Conservation (phyloP, 768 basidiomycete species). For the Trametes gibbosa region DNA sequence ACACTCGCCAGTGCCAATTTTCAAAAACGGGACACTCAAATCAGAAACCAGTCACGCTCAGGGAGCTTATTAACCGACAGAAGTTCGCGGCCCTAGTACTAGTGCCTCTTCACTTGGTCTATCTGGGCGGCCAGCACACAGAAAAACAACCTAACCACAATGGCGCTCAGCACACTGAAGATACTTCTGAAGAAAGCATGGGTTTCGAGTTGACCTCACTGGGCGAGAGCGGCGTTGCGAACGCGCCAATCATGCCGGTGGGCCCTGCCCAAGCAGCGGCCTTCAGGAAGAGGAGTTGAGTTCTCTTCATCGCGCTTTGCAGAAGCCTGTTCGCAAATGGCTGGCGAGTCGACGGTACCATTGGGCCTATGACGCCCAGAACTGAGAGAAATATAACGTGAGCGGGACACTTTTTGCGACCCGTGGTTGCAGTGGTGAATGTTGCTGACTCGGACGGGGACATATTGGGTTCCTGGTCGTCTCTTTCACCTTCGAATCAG, state of each 20-base stretch:
- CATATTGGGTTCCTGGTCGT: constrained; percentile 52
- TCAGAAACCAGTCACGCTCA: no score
- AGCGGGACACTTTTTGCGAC: neutral
- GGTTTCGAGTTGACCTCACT: no score
- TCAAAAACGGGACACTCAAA: no score
- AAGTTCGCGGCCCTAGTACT: no score
- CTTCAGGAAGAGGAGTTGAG: constrained; percentile 12
- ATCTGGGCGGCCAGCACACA: neutral
- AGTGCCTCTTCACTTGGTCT: neutral
- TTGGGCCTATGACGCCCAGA: constrained; percentile 70
- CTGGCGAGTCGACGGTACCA: constrained; percentile 76
- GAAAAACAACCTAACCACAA: no score
- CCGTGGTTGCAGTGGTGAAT: neutral
- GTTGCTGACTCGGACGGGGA: neutral
- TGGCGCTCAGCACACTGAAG: no score
- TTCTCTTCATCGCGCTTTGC: constrained; percentile 56
- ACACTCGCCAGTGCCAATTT: no score
- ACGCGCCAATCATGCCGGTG: neutral
- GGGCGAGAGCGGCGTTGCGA: no score
- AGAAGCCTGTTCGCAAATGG: constrained; percentile 59
- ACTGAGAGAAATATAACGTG: constrained; percentile 59
- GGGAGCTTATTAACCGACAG: no score
- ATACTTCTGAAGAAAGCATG: no score
- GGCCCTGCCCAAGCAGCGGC: constrained; percentile 3
- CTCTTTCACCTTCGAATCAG: constrained; percentile 58